Conservation (phyloP, 805 yeast genomes). For the Lipomyces spencermartinsiae region DNA sequence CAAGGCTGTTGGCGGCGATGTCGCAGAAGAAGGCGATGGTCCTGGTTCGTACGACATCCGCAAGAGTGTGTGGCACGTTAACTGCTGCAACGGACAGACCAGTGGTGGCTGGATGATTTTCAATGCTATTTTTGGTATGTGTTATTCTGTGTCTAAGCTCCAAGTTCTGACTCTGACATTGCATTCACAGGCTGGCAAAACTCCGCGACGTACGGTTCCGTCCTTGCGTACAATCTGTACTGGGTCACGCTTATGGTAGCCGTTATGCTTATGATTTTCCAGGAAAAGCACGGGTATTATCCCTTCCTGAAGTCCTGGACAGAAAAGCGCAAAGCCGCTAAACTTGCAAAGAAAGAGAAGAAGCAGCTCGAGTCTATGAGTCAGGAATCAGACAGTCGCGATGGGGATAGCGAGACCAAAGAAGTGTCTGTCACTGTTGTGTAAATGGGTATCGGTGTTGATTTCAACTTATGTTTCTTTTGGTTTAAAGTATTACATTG, state of each 20-base stretch:
- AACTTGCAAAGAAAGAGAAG: conserved; percentile 10
- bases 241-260: conserved; percentile 73
- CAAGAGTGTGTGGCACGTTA: conserved; percentile 90
- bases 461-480: neutral
- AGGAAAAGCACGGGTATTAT: conserved; percentile 71
- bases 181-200: conserved; percentile 72
- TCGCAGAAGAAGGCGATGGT: conserved; percentile 89
- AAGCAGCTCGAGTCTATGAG: neutral
- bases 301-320: conserved; percentile 30
- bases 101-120: conserved; percentile 97
- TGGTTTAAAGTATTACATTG: neutral
- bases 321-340: conserved; percentile 22
- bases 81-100: conserved; percentile 93
- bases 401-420: neutral
- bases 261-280: conserved; percentile 70
- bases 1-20: conserved; percentile 86
- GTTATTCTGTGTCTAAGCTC: neutral
- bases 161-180: neutral
- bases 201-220: conserved; percentile 92
- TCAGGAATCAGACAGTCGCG: neutral
- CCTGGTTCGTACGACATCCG: conserved; percentile 90
- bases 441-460: neutral
- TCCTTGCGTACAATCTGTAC: conserved; percentile 84
- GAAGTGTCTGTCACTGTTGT: conserved; percentile 2
- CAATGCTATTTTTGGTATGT: conserved; percentile 79